These are phyloP conservation scores for Cyberlindnera saturnus DNA, from an alignment of 805 yeast genomes.

Conservation along the genomic window DNA sequence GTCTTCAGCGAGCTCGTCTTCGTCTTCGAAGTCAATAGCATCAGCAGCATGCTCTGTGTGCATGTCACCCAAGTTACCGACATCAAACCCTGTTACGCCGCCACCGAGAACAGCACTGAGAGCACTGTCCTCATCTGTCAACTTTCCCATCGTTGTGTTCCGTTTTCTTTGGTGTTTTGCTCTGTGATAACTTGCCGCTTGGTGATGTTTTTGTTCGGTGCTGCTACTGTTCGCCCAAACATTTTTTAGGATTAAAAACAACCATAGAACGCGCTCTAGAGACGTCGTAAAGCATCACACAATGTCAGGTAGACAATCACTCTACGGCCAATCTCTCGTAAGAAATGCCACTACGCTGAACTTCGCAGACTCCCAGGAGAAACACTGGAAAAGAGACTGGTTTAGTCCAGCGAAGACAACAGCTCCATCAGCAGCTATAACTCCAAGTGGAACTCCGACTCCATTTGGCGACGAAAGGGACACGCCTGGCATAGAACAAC, in stretches of 20 bases:
- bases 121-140: constrained; percentile 34
- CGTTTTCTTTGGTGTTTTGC: no score
- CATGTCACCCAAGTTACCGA: constrained; percentile 18
- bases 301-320: constrained; percentile 21
- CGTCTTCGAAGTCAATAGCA: constrained; percentile 92
- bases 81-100: constrained; percentile 25
- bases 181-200: no score
- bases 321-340: constrained; percentile 23
- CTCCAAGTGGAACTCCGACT: constrained; percentile 20
- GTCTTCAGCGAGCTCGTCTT: constrained; percentile 91
- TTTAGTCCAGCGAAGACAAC: constrained; percentile 15
- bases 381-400: constrained; percentile 26
- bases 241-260: not conserved
- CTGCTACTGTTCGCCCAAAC: not conserved
- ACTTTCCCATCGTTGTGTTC: not conserved
- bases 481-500: constrained; percentile 8
- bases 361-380: constrained; percentile 15
- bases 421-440: constrained; percentile 11
- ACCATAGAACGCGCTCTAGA: not conserved
- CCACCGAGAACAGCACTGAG: constrained; percentile 32
- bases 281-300: not conserved
- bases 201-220: no score
- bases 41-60: constrained; percentile 72
- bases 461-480: constrained; percentile 23
- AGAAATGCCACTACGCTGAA: constrained; percentile 21